A percentile compares a stretch with the other conserved stretches of the same genome.
These are phyloP conservation scores for Penicillium sp. DNA, from an alignment of 2,329 filamentous ascomycete species.

Conservation along the genomic window DNA sequence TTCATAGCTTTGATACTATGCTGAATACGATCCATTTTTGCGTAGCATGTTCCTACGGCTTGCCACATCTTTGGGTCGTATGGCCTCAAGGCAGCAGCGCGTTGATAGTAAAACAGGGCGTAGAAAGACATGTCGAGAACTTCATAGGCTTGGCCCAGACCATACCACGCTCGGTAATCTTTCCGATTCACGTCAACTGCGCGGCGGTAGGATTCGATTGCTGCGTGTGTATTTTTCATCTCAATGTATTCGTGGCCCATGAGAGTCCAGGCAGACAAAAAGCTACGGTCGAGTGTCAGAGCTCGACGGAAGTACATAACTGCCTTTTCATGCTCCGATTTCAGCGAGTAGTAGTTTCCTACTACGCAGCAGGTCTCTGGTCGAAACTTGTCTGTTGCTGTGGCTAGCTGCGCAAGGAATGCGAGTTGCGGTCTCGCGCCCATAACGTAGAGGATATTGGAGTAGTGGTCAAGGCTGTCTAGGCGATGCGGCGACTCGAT, in stretches of 20 bases:
- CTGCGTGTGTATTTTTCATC: constrained; percentile 96
- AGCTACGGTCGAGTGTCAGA: constrained; percentile 81
- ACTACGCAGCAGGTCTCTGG: constrained; percentile 96
- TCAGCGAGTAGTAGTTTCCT: constrained; percentile 92
- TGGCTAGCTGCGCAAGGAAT: constrained; percentile 87
- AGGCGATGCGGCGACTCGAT: constrained; percentile 66
- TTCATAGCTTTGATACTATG: constrained; percentile 96
- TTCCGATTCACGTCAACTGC: constrained; percentile 94
- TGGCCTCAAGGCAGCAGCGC: constrained; percentile 84
- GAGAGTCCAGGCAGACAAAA: constrained; percentile 92
- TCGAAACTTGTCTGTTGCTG: constrained; percentile 88
- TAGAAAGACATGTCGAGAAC: constrained; percentile 98
- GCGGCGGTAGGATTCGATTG: constrained; percentile 92
- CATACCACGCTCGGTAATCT: constrained; percentile 98
- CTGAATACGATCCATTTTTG: constrained; percentile 79
- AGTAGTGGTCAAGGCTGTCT: constrained; percentile 91
- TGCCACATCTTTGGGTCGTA: constrained; percentile 99
- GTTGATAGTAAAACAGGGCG: constrained; percentile 95
- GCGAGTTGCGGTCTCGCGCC: constrained; percentile 82
- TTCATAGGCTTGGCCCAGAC: constrained; percentile 93
- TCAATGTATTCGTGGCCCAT: constrained; percentile 99
- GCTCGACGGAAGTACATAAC: constrained; percentile 97
- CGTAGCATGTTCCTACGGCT: constrained; percentile 86
- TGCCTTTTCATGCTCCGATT: constrained; percentile 94
- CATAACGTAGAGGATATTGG: constrained; percentile 95